Evolutionary conservation across 2,329 filamentous ascomycete species (phyloP), one percentile per base, ranked within the genome.

Genomic region (Apiospora kogelbergensis): DNA sequence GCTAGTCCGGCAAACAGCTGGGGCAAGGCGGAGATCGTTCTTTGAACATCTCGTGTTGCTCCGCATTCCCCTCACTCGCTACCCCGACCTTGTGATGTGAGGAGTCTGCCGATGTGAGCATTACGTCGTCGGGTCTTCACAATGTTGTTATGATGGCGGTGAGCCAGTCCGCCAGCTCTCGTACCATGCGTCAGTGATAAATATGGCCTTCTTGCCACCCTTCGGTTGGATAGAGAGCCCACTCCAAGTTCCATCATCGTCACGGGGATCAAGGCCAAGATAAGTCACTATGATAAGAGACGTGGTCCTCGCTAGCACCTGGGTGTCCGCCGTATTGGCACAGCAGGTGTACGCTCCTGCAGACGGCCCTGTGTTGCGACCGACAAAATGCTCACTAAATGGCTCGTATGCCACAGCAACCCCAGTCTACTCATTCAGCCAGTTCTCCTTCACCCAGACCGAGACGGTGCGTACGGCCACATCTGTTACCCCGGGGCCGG

Each of bases 391-490:
- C 37, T 65, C 63, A 1, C 4, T 6, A 6, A 45, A 65, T 22
- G 30, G 63, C 63, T 45, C 24, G 41, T 76, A 76, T 66, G 73
- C 74, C 13, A 77, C 74, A 66, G 73, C 71, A n/a, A 71, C 68
- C 53, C 79, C 75, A 65, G 73, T 71, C 26, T 78, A 79, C 66
- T 71, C 71, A 10, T 77, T 80, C 72, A 72, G 67, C 1, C 45
- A 68, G 22, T 76, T 76, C 72, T 76, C 67, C 68, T 81, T 79
- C 68, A 81, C 78, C 0, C 79, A 81, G 69, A 80, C 79, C 4
- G 78, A 80, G 65, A 82, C 80, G 2, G 73, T 80, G 20, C 75
- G 80, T 15, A 80, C 76, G 42, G 80, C 81, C 6, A 82, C 78
- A 1, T 77, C 80, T 3, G 70, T 75, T 15, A 57, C 57, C 1